Conservation (phyloP, 345 rosid species). For the Cochlearia excelsa region DNA sequence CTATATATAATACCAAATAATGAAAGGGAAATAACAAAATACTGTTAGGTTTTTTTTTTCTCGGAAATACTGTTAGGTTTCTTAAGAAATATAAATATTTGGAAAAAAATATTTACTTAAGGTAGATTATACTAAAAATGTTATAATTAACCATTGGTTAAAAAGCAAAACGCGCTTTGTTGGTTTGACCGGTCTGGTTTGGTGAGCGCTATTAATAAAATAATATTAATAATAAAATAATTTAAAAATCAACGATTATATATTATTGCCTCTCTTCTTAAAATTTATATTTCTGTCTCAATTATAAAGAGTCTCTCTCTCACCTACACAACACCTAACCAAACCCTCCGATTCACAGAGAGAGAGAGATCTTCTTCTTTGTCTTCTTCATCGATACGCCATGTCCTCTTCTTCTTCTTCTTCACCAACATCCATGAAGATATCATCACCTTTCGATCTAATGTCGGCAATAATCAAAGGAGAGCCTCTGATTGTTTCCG, state of each 20-base stretch:
- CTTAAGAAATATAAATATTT: no score
- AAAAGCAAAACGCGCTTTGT: slow-evolving; percentile 43
- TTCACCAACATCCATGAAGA: slow-evolving; percentile 35
- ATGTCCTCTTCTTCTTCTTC: slow-evolving; percentile 33
- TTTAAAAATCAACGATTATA: not conserved
- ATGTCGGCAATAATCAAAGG: slow-evolving; percentile 79
- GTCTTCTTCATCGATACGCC: slow-evolving; percentile 7
- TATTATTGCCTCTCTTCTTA: slow-evolving; percentile 10
- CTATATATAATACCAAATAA: no score
- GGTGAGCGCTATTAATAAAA: slow-evolving; percentile 54
- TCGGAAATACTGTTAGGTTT: no score
- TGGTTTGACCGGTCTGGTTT: slow-evolving; percentile 58
- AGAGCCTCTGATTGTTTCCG: slow-evolving; percentile 40
- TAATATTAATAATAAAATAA: not conserved
- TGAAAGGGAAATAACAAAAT: no score
- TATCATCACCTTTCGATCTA: slow-evolving; percentile 74
- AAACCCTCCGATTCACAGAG: slow-evolving; percentile 15
- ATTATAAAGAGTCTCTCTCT: slow-evolving; percentile 35
- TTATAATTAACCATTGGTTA: slow-evolving; percentile 33
- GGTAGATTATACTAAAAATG: no score
- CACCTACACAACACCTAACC: slow-evolving; percentile 46
- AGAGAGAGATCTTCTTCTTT: slow-evolving; percentile 36
- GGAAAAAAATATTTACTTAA: no score
- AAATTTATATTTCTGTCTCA: slow-evolving; percentile 15
- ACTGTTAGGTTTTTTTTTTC: no score